Evolutionary conservation across 2,329 filamentous ascomycete species (phyloP), one percentile per base, ranked within the genome.

Genomic region (Fusarium protoensiforme): DNA sequence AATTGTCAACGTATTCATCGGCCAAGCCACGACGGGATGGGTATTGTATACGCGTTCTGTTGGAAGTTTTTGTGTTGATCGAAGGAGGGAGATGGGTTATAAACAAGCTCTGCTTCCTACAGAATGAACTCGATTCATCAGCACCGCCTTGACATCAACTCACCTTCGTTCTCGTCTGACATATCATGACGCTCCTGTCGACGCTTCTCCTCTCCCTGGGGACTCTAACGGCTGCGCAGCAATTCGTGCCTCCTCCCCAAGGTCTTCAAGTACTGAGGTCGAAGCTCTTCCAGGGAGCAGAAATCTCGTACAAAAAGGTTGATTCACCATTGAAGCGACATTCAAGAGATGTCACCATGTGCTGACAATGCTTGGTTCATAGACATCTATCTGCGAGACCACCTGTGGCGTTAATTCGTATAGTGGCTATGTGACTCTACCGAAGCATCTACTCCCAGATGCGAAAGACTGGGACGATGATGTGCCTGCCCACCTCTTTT

Each of bases 401-500:
- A 77, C 75, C 0, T 46, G 72, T 5, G 74, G 70, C 0, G 71
- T 78, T 18, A 71, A 68, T 14, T 66, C 73, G 5, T 78, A 77
- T 43, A 72, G 68, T 16, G 77, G 77, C 13, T 78, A 78, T 29
- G 67, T 78, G 5, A 71, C 66, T 1, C 54, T 78, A 1, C 77
- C 77, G 1, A 74, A 68, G 35, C 29, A 68, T 20, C 58, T 77
- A 5, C 70, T 80, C 7, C 80, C 85, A 5, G 80, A 76, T n/a
- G 72, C 69, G 4, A 22, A 29, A 39, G 62, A 58, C 11, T 75
- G 71, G 71, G 51, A 71, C 14, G 64, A 75, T 11, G 46, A 67
- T 2, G 35, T 68, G 27, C 53, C 61, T 20, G 76, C 67, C 0
- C 64, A 84, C 64, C 70, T 85, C 11, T 86, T 85, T 71, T 86